Base-by-base conservation (phyloP, 345 rosid species). In the Erucastrum elatum region DNA sequence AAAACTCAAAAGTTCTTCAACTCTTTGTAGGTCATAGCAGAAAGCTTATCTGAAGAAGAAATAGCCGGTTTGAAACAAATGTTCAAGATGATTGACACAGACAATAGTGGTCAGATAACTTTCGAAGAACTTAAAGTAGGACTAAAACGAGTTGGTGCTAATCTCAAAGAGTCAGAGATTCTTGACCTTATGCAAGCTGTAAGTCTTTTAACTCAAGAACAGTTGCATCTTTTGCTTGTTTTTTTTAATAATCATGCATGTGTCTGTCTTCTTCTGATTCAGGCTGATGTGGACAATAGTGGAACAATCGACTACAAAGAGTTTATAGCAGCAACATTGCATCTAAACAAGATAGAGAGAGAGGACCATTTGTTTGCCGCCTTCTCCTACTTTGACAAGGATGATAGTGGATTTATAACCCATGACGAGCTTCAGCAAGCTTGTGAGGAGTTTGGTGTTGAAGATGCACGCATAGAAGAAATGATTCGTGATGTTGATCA, bases 171-270 rank as follows among this genome's bases (percentile, higher is more conserved):
- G 77, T 90, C 94, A 26, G 97, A 92, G 78, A 92, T 92, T 82
- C 91, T 87, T 85, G 95, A 90, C 79, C 84, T 92, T 6, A 92
- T 92, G 97, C 92, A 90, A 85, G 93, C 97, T 34, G 97, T 92
- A 81, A 88, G 97, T 84, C 56, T 62, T 8, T 53, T 8, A 30
- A 66, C 0, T 5, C n/a, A n/a, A 37, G 8, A 21, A 4, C 55
- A 49, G 55, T 13, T 49, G 2, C 16, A n/a, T n/a, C 6, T 49
- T 49, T 13, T 49, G 55, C 55, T 49, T 49, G 16, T 6, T 6
- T 13, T 4, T 49, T 49, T 16, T n/a, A 4, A 49, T 49, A 49
- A 13, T 49, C 55, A 13, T 44, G 21, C 21, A 21, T 27, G 16
- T 77, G 13, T 78, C 67, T 77, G 30, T 70, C 70, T 68, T 68